A percentile compares a stretch with the other conserved stretches of the same genome.
Conservation (phyloP, 2,329 filamentous ascomycete species). For the Talaromyces sp. region DNA sequence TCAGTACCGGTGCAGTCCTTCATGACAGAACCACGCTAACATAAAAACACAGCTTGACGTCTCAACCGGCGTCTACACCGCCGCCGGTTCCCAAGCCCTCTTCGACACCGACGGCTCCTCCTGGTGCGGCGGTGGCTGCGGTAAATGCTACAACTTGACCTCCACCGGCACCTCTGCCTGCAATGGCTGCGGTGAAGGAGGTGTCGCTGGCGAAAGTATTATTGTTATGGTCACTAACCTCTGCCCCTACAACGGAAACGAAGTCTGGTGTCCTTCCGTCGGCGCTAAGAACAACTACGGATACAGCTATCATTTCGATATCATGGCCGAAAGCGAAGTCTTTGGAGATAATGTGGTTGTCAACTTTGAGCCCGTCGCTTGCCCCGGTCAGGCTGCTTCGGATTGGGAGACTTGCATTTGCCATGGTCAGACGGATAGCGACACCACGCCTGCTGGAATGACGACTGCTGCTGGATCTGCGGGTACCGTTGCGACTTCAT, state of each 20-base stretch:
- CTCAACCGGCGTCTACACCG: constrained; percentile 22
- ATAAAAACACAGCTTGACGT: constrained; percentile 1
- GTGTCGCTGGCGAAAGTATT: constrained; percentile 24
- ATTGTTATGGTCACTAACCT: constrained; percentile 35
- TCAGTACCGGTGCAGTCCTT: constrained; percentile 10
- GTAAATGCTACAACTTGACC: constrained; percentile 27
- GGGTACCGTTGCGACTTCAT: background rate
- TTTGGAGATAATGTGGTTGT: constrained; percentile 36
- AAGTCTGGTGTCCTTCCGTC: constrained; percentile 34
- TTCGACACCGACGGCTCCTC: constrained; percentile 23
- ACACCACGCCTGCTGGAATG: constrained; percentile 16
- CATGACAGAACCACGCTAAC: background rate
- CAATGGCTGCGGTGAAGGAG: constrained; percentile 24
- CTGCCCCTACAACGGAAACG: constrained; percentile 36
- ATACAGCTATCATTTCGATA: constrained; percentile 38
- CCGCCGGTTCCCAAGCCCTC: constrained; percentile 25
- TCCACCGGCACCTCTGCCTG: constrained; percentile 23
- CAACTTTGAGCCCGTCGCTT: constrained; percentile 31
- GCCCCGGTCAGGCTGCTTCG: constrained; percentile 26
- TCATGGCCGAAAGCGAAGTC: constrained; percentile 31
- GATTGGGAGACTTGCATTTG: constrained; percentile 29
- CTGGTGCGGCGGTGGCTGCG: constrained; percentile 28
- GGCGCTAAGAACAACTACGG: constrained; percentile 34
- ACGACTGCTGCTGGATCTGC: background rate
- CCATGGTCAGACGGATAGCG: constrained; percentile 20